Conservation (phyloP, 2,329 filamentous ascomycete genomes). For the Fusarium nelsonii region DNA sequence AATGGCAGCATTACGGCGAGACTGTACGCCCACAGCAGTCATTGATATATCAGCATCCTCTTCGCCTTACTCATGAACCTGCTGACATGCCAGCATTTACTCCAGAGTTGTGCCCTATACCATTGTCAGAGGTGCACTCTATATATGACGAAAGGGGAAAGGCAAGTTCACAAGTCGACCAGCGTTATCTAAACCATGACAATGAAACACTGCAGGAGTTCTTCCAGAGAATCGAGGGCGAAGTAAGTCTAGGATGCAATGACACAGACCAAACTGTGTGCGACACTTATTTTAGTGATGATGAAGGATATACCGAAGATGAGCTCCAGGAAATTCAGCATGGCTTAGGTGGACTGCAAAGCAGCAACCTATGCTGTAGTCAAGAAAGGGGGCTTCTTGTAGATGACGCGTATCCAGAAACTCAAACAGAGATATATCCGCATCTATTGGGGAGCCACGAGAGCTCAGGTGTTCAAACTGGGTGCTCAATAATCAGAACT, state of each 20-base stretch:
- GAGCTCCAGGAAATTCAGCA: neutral
- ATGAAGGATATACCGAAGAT: slow-evolving; percentile 1
- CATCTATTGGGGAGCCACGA: neutral
- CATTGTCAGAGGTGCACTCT: neutral
- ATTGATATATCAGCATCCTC: neutral
- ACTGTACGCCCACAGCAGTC: neutral
- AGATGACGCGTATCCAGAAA: neutral
- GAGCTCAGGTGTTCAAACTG: neutral
- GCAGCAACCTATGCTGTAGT: neutral
- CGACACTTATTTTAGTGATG: neutral
- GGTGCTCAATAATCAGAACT: neutral
- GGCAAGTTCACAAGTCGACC: neutral
- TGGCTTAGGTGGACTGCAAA: neutral
- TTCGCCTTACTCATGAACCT: neutral
- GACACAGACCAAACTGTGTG: neutral
- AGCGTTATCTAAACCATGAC: neutral
- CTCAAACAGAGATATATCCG: neutral
- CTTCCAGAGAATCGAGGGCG: slow-evolving; percentile 47
- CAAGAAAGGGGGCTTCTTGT: neutral
- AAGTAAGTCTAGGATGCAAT: slow-evolving; percentile 30
- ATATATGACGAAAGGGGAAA: neutral
- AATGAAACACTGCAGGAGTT: slow-evolving; percentile 45
- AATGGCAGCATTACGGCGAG: neutral
- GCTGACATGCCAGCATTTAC: neutral
- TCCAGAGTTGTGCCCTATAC: neutral